phyloP scores from a whole-genome alignment of 768 basidiomycete species.

The Kwoniella newhampshirensis region DNA sequence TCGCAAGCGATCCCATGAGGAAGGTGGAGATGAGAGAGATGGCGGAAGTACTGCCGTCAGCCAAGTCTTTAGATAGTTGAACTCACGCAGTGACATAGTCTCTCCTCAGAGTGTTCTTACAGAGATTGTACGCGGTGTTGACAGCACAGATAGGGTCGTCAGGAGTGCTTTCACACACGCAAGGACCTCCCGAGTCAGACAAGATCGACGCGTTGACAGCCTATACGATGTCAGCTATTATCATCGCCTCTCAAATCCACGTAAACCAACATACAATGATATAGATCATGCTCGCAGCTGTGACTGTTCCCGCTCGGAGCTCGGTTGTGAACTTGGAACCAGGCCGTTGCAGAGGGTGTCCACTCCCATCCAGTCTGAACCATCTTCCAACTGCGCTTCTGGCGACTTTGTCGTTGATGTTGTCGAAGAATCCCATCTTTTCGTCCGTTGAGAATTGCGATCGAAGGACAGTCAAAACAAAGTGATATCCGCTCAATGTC shows the following conservation, averaged over 20 bases:
- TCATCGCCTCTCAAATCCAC: background rate
- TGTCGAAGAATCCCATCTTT: slow-evolving; percentile 22
- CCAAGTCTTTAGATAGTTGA: too few relatives aligned
- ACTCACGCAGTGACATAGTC: slow-evolving; percentile 70
- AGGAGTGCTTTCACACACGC: slow-evolving; percentile 63
- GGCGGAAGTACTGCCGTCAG: slow-evolving; percentile 61
- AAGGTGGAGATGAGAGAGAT: slow-evolving; percentile 71
- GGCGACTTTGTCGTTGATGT: slow-evolving; percentile 53
- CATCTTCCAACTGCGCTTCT: slow-evolving; percentile 61
- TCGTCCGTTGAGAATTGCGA: too few relatives aligned
- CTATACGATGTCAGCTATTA: slow-evolving; percentile 2
- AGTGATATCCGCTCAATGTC: too few relatives aligned
- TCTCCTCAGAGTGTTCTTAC: slow-evolving; percentile 58
- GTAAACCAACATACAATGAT: slow-evolving; percentile 55
- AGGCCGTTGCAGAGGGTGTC: slow-evolving; percentile 63
- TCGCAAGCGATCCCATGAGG: slow-evolving; percentile 80
- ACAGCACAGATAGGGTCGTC: slow-evolving; percentile 55
- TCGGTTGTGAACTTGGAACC: slow-evolving; percentile 63
- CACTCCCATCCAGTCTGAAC: slow-evolving; percentile 73
- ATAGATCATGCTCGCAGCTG: slow-evolving; percentile 77
- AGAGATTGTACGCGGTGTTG: slow-evolving; percentile 44
- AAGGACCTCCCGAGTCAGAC: slow-evolving; percentile 74
- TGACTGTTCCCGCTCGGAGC: slow-evolving; percentile 43
- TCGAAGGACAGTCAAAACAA: too few relatives aligned
- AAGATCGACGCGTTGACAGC: slow-evolving; percentile 76